Evolutionary conservation across 2,329 filamentous ascomycete genomes (phyloP), one percentile per base, ranked within the genome.

Genomic region (Alternaria brassicae): DNA sequence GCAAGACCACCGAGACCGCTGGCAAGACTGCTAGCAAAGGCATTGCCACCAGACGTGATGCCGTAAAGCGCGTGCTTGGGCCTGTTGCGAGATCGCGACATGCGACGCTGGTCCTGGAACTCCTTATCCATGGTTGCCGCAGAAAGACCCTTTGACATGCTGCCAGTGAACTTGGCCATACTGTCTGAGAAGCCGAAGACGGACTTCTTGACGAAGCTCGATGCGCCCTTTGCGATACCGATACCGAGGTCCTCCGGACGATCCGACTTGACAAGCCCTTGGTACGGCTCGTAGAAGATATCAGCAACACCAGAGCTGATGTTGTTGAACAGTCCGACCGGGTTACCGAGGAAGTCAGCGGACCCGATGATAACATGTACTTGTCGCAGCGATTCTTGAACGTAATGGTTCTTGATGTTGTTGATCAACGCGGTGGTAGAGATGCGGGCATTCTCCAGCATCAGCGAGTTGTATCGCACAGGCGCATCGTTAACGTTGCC

Each of bases 241-340:
- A 96, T 84, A 19, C 95, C 96, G 55, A 99, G 89, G 66, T 99
- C 94, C 77, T 98, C 94, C 2, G 95, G 96, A 67, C 91, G 88
- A 77, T 99, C 95, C 0, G 93, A 96, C 84, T 96, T 92, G 77
- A 99, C 96, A 48, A 99, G 87, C 21, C 96, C 92, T 81, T 99
- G 95, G 80, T 99, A 99, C 36, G 95, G 95, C 77, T 99, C 96
- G 83, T 99, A 99, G 82, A 99, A 99, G 75, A 99, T 97, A 76
- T 97, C 95, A 19, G 92, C 93, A 53, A 99, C 92, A 69, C 96
- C 95, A 44, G 95, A 99, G 70, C 92, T 96, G 78, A 99, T 91
- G 75, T 94, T 99, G 82, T 96, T 98, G 88, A 99, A 99, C 41
- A 99, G 83, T 42, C 95, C 95, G 15, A 99, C 96, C 0, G 95